Base-by-base conservation (phyloP, 805 yeast genomes). In the Teunomyces lycoperdinae region DNA sequence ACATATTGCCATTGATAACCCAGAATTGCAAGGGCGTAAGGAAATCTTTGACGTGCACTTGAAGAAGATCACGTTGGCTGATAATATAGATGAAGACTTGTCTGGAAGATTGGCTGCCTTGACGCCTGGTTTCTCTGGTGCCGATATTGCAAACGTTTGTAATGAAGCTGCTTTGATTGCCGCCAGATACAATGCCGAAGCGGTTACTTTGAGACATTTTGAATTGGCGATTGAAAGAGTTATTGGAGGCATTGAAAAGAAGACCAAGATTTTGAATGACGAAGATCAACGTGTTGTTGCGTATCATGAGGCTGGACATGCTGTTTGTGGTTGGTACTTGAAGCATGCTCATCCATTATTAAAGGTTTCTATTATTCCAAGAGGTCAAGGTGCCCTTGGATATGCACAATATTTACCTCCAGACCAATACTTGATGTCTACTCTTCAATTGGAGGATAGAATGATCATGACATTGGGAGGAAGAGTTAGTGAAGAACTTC, bases 381-480 rank as follows among this genome's bases (percentile, higher is more conserved):
- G 98, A 60, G 98, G 98, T 11, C 94, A 87, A 68, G 96, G 96
- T 54, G 96, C 98, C 2, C 76, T 94, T 45, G 99, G 99, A 17
- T 94, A 95, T 66, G 99, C 99, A 1, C 97, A 94, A 66, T 95
- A 92, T 63, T 77, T 95, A 54, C 99, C 99, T 2, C 89, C 92
- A 44, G 99, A 94, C 64, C 83, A 85, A 50, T 90, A 88, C 61
- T 73, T 94, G 60, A 73, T 88, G 56, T 80, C 85, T 28, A 84
- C 84, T 49, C 78, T 82, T 53, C 97, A 94, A 67, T 79, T 91
- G 52, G 76, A 76, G 55, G 96, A 94, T 66, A 80, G 96, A 55
- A 91, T 94, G 96, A 83, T 90, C 26, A 95, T 94, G 98, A 87
- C 97, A 0, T 76, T 94, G 42, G 99, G 98, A 35, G 99, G 99